These are phyloP conservation scores for Beauveria caledonica DNA, from an alignment of 2,329 filamentous ascomycete genomes.

Conservation along the genomic window DNA sequence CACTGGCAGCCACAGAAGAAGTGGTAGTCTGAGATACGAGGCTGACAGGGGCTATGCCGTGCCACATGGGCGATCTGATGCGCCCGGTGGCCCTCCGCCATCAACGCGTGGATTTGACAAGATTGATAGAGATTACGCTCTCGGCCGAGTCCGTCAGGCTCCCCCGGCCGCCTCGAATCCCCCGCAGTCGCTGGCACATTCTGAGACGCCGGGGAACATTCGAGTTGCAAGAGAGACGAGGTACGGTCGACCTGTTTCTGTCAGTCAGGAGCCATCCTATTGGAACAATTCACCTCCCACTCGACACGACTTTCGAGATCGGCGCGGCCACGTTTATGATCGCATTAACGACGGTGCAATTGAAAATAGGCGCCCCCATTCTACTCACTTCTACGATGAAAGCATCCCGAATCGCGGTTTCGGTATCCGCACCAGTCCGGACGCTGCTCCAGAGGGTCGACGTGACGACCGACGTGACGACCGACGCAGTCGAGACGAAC, in stretches of 20 bases:
- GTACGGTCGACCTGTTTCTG: conserved; percentile 38
- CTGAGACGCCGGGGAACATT: conserved; percentile 13
- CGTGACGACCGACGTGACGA: conserved; percentile 28
- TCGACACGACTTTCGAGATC: conserved; percentile 38
- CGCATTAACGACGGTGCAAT: conserved; percentile 19
- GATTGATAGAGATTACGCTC: conserved; percentile 49
- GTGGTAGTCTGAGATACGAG: neutral
- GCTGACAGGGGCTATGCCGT: conserved; percentile 24
- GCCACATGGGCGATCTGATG: conserved; percentile 27
- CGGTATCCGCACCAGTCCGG: conserved; percentile 38
- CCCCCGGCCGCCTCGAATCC: conserved; percentile 34
- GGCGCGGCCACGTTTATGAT: conserved; percentile 32
- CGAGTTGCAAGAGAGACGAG: conserved; percentile 18
- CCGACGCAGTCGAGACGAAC: conserved; percentile 27
- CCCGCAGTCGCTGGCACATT: conserved; percentile 19
- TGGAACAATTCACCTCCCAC: conserved; percentile 41
- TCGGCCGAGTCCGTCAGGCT: conserved; percentile 22
- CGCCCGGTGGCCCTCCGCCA: conserved; percentile 52
- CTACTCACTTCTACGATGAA: conserved; percentile 37
- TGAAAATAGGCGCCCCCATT: conserved; percentile 21
- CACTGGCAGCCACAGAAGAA: conserved; percentile 34
- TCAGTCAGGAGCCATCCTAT: conserved; percentile 44
- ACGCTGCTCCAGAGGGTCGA: conserved; percentile 31
- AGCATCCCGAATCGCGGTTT: conserved; percentile 40
- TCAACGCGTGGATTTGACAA: conserved; percentile 64